Base-by-base conservation (phyloP, 805 yeast genomes). In the Tetrapisispora phaffii region DNA sequence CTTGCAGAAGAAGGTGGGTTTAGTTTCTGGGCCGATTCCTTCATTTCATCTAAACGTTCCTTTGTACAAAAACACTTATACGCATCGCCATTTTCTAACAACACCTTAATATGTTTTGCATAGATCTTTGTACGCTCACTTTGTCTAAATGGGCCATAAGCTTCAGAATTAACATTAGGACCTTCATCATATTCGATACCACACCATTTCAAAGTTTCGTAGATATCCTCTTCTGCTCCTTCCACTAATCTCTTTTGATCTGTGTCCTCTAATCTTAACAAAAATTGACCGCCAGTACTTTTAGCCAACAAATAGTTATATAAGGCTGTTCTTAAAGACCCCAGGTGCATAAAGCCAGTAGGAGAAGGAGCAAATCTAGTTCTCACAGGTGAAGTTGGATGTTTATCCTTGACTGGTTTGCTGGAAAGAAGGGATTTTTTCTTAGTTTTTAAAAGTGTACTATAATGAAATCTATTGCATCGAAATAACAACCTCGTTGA, bases 291-390 rank as follows among this genome's bases (percentile, higher is more conserved):
- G 0, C 77, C 76, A 0, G 96, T 86, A 44, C 75, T 71, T 54
- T 71, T 77, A 0, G 98, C 97, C 15, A 85, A 66, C 16, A 93
- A 63, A 56, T 80, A 93, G 62, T 93, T 93, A 65, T 87, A 93
- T 17, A 93, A 64, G 0, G 97, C 97, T 0, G 99, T 93, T 60
- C 99, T 69, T 39, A 93, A 60, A 0, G 97, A 89, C 0, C 99
- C 99, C 47, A 93, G 61, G 60, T 93, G 99, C n/a, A 93, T 70
- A 49, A 77, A 77, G 0, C 99, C 99, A 0, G 99, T 93, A 1
- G 99, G 99, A 1, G 97, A 88, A 0, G 99, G 98, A 0, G 99
- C 99, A 65, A 93, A 93, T 51, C 99, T 68, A 1, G 97, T 85
- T 51, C 96, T 65, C 0, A 80, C 94, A 0, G 93, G 87, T 0